Percentiles rank a stretch among this genome's conserved stretches.
These are phyloP conservation scores for Heritiera fomes DNA, from an alignment of 345 rosid genomes.

Conservation along the genomic window DNA sequence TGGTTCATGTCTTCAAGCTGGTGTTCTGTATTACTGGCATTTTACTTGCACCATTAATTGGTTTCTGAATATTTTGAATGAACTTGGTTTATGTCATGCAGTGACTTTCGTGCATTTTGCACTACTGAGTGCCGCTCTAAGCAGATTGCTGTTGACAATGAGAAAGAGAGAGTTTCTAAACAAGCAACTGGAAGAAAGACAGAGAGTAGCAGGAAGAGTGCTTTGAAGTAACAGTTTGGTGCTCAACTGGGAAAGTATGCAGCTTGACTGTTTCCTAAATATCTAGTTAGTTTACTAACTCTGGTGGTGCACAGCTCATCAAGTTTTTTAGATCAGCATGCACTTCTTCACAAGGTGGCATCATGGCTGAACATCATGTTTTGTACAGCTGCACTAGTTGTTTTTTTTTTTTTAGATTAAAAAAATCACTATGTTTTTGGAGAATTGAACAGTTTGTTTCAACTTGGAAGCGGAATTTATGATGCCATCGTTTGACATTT, in stretches of 20 bases:
- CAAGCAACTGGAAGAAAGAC: slow-evolving; percentile 4
- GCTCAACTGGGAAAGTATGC: slow-evolving; percentile 11
- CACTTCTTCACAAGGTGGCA: slow-evolving; percentile 13
- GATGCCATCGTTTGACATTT: neutral
- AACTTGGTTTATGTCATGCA: slow-evolving; percentile 20
- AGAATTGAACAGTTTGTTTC: neutral
- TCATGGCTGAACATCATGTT: slow-evolving; percentile 14
- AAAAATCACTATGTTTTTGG: neutral
- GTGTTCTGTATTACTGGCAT: neutral
- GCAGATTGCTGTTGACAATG: slow-evolving; percentile 25
- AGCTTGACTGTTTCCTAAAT: neutral
- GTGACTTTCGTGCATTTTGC: slow-evolving; percentile 35
- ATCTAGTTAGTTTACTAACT: neutral
- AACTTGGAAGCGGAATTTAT: neutral
- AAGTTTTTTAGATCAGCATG: slow-evolving; percentile 35
- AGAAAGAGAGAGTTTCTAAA: slow-evolving; percentile 15
- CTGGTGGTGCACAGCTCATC: slow-evolving; percentile 30
- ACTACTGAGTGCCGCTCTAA: slow-evolving; percentile 31
- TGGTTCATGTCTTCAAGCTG: neutral
- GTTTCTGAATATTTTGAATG: neutral
- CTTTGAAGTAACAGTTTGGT: slow-evolving; percentile 2
- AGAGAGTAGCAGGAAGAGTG: slow-evolving; percentile 9
- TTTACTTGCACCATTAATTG: neutral
- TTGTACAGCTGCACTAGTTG: neutral
- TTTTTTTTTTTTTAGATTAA: too few species aligned